Base-by-base conservation (phyloP, 2,329 filamentous ascomycete species). In the Cytospora leucostoma region DNA sequence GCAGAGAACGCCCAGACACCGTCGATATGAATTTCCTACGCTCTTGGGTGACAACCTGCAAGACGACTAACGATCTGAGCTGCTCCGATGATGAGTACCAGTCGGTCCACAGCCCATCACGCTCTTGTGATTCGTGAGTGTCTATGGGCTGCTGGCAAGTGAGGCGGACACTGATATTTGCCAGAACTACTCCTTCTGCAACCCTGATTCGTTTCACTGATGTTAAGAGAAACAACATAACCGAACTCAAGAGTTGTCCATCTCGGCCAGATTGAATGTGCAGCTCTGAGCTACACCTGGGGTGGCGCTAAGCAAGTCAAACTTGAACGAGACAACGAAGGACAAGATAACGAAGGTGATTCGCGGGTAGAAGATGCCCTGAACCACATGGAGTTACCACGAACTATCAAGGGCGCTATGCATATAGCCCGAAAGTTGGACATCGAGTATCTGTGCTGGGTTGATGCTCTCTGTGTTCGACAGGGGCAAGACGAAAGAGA, bases 391-490 rank as follows among this genome's bases (percentile, higher is more conserved):
- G 7, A 6, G 15, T n/a, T 58, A 19, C 40, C 40, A 10, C 34
- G 27, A 15, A 58, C 56, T 3, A 49, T 58, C 38, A 34, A 4
- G 13, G 40, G 50, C 27, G 56, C 56, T 8, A 49, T 58, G 32
- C 17, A 58, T 11, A n/a, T 58, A 15, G 44, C 49, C 27, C 21
- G 40, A n/a, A 15, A 40, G 33, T 10, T 58, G 21, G 44, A n/a
- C 12, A 15, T 49, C 13, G 33, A n/a, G n/a, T 58, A 50, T 49
- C 44, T 58, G n/a, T n/a, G n/a, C n/a, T 58, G 56, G 38, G 44
- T 58, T 33, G 56, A 58, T 50, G 32, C 44, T 32, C 56, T 58
- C 27, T 58, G 56, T 32, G 40, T 58, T 33, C 27, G 33, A 33
- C 52, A 55, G 4, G 56, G 49, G 15, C 40, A 58, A 12, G 12